phyloP scores from a whole-genome alignment of 495 filamentous ascomycete species.

The Trypethelium eluteriae region DNA sequence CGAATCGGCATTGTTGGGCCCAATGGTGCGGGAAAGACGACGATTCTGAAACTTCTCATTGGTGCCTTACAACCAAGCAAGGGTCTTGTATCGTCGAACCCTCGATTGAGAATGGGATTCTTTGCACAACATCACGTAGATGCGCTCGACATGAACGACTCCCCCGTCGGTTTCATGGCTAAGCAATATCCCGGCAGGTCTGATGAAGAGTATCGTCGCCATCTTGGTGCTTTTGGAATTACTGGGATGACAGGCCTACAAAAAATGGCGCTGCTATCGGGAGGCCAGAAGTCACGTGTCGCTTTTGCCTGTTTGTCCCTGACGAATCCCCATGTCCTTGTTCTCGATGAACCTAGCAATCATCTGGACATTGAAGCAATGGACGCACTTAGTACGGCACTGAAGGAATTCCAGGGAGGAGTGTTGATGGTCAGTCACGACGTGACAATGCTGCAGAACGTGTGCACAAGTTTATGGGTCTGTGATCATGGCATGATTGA shows the following conservation, averaged over 20 bases:
- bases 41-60: slow-evolving; percentile 87
- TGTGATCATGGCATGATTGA: slow-evolving; percentile 93
- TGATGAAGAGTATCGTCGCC: slow-evolving; percentile 94
- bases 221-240: slow-evolving; percentile 95
- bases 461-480: slow-evolving; percentile 92
- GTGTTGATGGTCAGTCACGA: slow-evolving; percentile 99
- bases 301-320: slow-evolving; percentile 92
- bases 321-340: slow-evolving; percentile 90
- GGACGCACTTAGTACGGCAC: slow-evolving; percentile 82
- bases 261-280: slow-evolving; percentile 88
- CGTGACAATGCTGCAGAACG: slow-evolving; percentile 95
- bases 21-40: slow-evolving; percentile 98
- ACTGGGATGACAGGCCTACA: slow-evolving; percentile 96
- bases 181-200: slow-evolving; percentile 81
- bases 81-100: slow-evolving; percentile 78
- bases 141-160: slow-evolving; percentile 79
- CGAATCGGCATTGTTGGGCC: slow-evolving; percentile 97
- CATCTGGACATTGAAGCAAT: slow-evolving; percentile 99
- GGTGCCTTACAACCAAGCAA: slow-evolving; percentile 69
- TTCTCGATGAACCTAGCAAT: slow-evolving; percentile 97
- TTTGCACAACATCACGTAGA: slow-evolving; percentile 99
- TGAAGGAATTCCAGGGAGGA: slow-evolving; percentile 82
- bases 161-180: slow-evolving; percentile 90
- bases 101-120: slow-evolving; percentile 83
- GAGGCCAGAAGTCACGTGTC: slow-evolving; percentile 96